A percentile compares a stretch with the other conserved stretches of the same genome.
Evolutionary conservation across 177 flowering plant genomes (phyloP).

Genomic region (Vitis hybrid): DNA sequence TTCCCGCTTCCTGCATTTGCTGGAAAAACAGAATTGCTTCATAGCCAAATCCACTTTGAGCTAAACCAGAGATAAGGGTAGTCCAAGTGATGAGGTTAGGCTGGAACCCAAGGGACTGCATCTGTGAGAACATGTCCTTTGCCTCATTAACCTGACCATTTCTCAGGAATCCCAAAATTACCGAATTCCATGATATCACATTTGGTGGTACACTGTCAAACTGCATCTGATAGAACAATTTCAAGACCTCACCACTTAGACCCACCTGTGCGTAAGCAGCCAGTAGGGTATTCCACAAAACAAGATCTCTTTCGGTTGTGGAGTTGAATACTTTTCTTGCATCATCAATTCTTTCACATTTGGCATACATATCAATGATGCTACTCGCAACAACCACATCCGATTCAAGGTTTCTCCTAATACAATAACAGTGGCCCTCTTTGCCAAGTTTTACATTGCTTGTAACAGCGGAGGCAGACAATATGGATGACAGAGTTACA

Average conservation of each 20-base stretch:
- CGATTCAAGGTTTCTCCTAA: slow-evolving; percentile 49
- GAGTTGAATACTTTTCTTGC: slow-evolving; percentile 52
- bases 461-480: slow-evolving; percentile 47
- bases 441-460: slow-evolving; percentile 47
- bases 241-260: slow-evolving; percentile 59
- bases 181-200: slow-evolving; percentile 61
- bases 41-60: slow-evolving; percentile 45
- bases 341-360: slow-evolving; percentile 40
- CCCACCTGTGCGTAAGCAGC: slow-evolving; percentile 65
- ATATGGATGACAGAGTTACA: slow-evolving; percentile 56
- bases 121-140: slow-evolving; percentile 45
- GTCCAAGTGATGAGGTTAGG: slow-evolving; percentile 67
- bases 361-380: slow-evolving; percentile 62
- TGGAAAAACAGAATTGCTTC: slow-evolving; percentile 43
- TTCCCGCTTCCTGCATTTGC: slow-evolving; percentile 53
- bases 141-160: slow-evolving; percentile 51
- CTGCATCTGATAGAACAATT: slow-evolving; percentile 68
- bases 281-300: slow-evolving; percentile 59
- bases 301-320: slow-evolving; percentile 43
- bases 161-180: slow-evolving; percentile 57
- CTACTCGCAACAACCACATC: slow-evolving; percentile 59
- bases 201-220: slow-evolving; percentile 54
- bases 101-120: slow-evolving; percentile 44
- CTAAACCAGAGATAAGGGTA: slow-evolving; percentile 56
- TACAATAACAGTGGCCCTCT: slow-evolving; percentile 52